phyloP scores from a whole-genome alignment of 345 rosid species.

The Gossypium mustelinum region DNA sequence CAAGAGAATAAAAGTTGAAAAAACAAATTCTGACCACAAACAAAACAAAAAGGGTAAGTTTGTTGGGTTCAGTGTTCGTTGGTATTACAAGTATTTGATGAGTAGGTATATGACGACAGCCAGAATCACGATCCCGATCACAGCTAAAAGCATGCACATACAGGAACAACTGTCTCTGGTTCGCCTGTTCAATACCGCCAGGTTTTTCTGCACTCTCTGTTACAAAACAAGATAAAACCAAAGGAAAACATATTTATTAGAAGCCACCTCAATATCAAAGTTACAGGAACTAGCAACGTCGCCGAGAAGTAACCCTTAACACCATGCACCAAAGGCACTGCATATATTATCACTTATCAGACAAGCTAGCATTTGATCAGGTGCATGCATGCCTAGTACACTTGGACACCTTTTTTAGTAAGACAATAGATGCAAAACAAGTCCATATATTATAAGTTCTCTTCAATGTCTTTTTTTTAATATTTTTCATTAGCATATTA shows the following conservation, averaged over 20 bases:
- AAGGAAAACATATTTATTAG: not conserved
- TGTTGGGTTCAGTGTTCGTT: not conserved
- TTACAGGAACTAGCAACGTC: not conserved
- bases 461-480: no score
- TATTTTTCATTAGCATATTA: not conserved
- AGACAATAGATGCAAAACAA: not conserved
- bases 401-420: not conserved
- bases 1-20: constrained; percentile 5
- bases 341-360: not conserved
- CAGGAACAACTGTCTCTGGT: constrained; percentile 89
- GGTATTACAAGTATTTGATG: constrained; percentile 65
- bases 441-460: no score
- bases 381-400: not conserved
- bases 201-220: constrained; percentile 91
- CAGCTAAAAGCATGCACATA: constrained; percentile 78
- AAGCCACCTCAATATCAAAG: not conserved
- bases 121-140: constrained; percentile 73
- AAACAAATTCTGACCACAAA: constrained; percentile 5
- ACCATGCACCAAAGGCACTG: not conserved
- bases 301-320: not conserved
- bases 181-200: constrained; percentile 86
- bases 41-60: not conserved
- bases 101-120: constrained; percentile 57
- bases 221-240: not conserved
- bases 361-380: not conserved